Evolutionary conservation across 495 filamentous ascomycete species (phyloP), one percentile per base, ranked within the genome.

Genomic region (Glutinoglossum americanum): DNA sequence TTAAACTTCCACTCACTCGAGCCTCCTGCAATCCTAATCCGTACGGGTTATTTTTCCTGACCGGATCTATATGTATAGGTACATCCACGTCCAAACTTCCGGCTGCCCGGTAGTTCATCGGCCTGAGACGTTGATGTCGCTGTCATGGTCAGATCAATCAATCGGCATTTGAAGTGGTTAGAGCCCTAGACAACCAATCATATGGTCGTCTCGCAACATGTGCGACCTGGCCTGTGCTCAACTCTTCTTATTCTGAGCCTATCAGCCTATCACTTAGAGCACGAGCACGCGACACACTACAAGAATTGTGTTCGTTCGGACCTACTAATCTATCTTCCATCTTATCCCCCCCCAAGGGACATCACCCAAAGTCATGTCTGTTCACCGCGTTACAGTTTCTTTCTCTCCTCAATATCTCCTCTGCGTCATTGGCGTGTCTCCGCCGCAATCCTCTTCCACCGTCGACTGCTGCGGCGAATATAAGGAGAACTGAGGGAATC

Each of bases 251-350:
- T n/a, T 45, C 41, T 53, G 49, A 32, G 49, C 49, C 23, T 53
- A 53, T 53, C 23, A 53, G 49, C 49, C 49, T 27, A 53, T 53
- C 49, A 53, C 9, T 25, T 13, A 53, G 49, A 53, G 49, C 49
- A 53, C 49, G 49, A 53, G 49, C 49, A 53, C 49, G 49, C 49
- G 49, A 53, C 49, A 53, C 49, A 45, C 41, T 45, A 0, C 3
- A 21, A 45, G n/a, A n/a, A n/a, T n/a, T n/a, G n/a, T n/a, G n/a
- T n/a, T n/a, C 17, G 2, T 3, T 41, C 37, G 30, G 30, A 33
- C 30, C 30, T 33, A 1, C 41, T 21, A 45, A 45, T 45, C 21
- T 45, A 45, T 45, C 41, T n/a, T 21, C 41, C 19, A 10, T n/a
- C 13, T n/a, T n/a, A 45, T 21, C 17, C 17, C 21, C 41, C 41